Evolutionary conservation across 768 basidiomycete species (phyloP).

Genomic region (Daedaleopsis sinensis): DNA sequence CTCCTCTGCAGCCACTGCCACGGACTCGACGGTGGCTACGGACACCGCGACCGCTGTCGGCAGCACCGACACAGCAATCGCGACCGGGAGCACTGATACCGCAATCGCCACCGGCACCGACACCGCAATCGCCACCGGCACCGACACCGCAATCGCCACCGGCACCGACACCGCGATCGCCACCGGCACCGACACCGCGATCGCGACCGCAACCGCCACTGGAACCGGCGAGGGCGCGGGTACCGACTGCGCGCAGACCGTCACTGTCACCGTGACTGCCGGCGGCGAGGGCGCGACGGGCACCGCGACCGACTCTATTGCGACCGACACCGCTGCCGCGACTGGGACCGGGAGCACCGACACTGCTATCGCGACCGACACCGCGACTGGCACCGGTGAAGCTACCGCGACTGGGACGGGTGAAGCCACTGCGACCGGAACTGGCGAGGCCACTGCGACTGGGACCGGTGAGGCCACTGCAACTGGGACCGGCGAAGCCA

Average conservation of each 20-base stretch:
- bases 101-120: background rate
- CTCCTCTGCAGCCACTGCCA: constrained; percentile 8
- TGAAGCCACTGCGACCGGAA: background rate
- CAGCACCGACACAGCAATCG: background rate
- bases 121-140: background rate
- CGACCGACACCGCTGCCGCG: constrained; percentile 1
- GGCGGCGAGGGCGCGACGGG: too few relatives aligned
- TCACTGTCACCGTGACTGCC: constrained; percentile 1
- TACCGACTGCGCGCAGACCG: background rate
- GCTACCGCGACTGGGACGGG: background rate
- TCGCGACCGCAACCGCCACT: background rate
- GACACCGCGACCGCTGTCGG: constrained; percentile 2
- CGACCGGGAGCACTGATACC: background rate
- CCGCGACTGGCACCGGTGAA: background rate
- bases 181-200: background rate
- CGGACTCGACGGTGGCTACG: constrained; percentile 2
- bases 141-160: background rate
- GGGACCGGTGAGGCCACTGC: constrained; percentile 1
- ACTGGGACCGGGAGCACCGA: constrained; percentile 6
- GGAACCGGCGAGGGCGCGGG: background rate
- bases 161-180: background rate
- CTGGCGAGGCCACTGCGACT: background rate
- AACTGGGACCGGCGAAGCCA: background rate
- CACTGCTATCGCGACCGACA: background rate
- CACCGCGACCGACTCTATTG: background rate